Evolutionary conservation across 768 basidiomycete species (phyloP).

Genomic region (Tricholoma saponaceum): DNA sequence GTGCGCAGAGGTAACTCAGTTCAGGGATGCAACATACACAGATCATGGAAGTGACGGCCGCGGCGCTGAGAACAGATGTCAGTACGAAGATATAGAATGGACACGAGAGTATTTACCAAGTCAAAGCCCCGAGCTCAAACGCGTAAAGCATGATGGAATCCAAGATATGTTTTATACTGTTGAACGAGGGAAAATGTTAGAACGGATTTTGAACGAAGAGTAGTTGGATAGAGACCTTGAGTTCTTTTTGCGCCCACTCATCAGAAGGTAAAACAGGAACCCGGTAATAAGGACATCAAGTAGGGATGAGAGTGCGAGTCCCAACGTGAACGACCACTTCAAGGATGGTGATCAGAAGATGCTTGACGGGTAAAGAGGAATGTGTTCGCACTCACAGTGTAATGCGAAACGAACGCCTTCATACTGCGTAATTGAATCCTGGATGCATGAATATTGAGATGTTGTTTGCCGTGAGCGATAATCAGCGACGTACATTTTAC

Average conservation of each 20-base stretch:
- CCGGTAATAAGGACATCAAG: conserved; percentile 48
- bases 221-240: conserved; percentile 26
- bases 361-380: neutral
- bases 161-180: conserved; percentile 44
- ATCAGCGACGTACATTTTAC: conserved; percentile 7
- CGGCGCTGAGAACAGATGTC: conserved; percentile 22
- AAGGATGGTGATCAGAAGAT: neutral
- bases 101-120: conserved; percentile 28
- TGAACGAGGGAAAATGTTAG: neutral
- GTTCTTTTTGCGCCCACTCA: conserved; percentile 33
- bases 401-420: conserved; percentile 6
- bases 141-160: conserved; percentile 47
- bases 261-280: conserved; percentile 40
- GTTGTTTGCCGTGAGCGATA: too few species aligned
- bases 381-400: conserved; percentile 4
- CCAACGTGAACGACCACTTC: conserved; percentile 49
- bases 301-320: conserved; percentile 43
- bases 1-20: neutral
- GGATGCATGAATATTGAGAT: neutral
- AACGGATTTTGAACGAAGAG: neutral
- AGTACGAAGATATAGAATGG: neutral
- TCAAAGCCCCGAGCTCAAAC: conserved; percentile 49
- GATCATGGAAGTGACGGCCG: conserved; percentile 43
- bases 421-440: conserved; percentile 14
- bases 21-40: conserved; percentile 28